Evolutionary conservation across 441 rosid species (phyloP), one percentile per base, ranked within the genome.

Genomic region (Populus hybrid): DNA sequence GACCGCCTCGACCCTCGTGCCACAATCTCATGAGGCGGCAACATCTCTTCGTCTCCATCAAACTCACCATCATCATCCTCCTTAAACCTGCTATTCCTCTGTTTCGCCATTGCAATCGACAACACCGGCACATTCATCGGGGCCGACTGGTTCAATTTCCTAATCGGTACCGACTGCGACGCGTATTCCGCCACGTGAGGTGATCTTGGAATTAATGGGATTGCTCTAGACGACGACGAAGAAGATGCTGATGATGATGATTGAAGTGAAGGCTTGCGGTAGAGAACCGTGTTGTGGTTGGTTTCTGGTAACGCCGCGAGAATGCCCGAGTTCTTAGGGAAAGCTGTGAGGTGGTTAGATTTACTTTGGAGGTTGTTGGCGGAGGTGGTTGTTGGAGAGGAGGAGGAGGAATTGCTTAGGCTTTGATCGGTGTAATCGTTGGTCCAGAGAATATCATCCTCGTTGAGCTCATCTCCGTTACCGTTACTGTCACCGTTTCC

Each of bases 1-100:
- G 87, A 84, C 26, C 86, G 78, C 32, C 82, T 79, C 72, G 85
- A 80, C 9, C 79, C 87, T 38, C 87, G 84, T 42, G 97, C 92
- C 28, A 92, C 75, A 71, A 89, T 87, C 85, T 89, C 94, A 67
- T 94, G 98, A 63, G 98, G 97, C 40, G 98, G 97, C 69, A 94
- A 80, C 90, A 92, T 86, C 82, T 83, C 92, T 18, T 81, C 85
- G 24, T 82, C 88, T 53, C 67, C 68, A 9, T 67, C 87, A 5
- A 57, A 79, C 18, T 68, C 80, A 28, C 75, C 81, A 11, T 75
- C 71, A 21, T 80, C 84, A 26, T 75, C 80, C 11, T 81, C 89
- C n/a, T 71, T 26, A 61, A 85, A 83, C 77, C 53, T 77, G 34
- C 71, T 81, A 73, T 77, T 86, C 83, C 84, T 82, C 78, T 75